Conservation (phyloP, 352 stramenopile genomes). For the Hyaloperonospora arabidopsidis region DNA sequence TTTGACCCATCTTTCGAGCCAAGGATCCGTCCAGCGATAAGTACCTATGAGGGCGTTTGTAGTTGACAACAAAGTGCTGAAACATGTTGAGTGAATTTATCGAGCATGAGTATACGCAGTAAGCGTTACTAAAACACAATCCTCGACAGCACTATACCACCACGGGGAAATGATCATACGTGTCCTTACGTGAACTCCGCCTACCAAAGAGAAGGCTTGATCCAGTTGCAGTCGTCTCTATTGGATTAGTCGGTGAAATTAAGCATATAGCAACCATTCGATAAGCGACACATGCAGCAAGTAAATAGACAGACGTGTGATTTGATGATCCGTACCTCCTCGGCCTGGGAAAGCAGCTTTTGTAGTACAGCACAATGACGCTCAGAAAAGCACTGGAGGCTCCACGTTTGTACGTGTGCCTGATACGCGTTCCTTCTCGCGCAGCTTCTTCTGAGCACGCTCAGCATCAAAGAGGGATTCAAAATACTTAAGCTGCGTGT, state of each 20-base stretch:
- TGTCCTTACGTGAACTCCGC: slow-evolving; percentile 62
- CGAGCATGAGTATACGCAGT: no score
- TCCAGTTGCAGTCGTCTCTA: slow-evolving; percentile 90
- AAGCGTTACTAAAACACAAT: slow-evolving; percentile 19
- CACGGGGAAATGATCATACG: neutral
- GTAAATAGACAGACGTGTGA: neutral
- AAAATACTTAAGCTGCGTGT: slow-evolving; percentile 97
- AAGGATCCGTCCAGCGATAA: no score
- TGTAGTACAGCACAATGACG: slow-evolving; percentile 70
- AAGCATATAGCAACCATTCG: neutral
- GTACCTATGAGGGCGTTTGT: neutral
- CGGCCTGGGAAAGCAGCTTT: slow-evolving; percentile 69
- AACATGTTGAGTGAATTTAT: neutral
- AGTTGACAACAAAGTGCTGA: neutral
- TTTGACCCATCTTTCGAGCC: neutral
- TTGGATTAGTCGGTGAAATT: slow-evolving; percentile 49
- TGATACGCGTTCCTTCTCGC: slow-evolving; percentile 41
- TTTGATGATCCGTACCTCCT: slow-evolving; percentile 37
- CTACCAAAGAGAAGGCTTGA: slow-evolving; percentile 87
- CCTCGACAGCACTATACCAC: neutral
- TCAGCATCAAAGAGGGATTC: slow-evolving; percentile 93
- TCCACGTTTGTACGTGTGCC: slow-evolving; percentile 25
- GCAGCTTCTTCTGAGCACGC: slow-evolving; percentile 77
- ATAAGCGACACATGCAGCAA: neutral
- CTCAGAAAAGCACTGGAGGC: slow-evolving; percentile 43